Base-by-base conservation (phyloP, 257 asterid genomes). In the Salvia miltiorrhiza region DNA sequence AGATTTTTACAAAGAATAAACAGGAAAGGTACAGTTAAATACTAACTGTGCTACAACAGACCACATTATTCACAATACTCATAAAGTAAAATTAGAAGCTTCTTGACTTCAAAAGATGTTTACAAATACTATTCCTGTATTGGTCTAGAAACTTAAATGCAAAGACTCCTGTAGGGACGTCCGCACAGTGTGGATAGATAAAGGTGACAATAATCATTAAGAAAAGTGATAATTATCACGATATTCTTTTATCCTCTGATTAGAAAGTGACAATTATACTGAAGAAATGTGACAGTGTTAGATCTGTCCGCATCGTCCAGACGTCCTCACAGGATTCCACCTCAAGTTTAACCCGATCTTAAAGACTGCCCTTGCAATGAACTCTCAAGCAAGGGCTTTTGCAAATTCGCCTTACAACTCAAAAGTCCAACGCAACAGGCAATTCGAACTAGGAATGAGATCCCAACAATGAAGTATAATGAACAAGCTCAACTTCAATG, bases 11-110 rank as follows among this genome's bases (percentile, higher is more conserved):
- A 28, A 30, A 49, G 26, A 70, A n/a, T 26, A 47, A 20, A 48
- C 23, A 2, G 28, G 20, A 68, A n/a, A 21, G 55, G 19, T 7
- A 55, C 17, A 26, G 13, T 20, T 20, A 62, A 62, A 26, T 55
- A 57, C 35, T 16, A 59, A 60, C 23, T 9, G 52, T 20, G 48
- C 59, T 35, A 30, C 65, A 69, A 73, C 39, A 39, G 24, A 55
- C 54, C 9, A 69, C 13, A 39, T 41, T n/a, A 63, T 35, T 53
- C 59, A 41, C 3, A 4, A 43, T 37, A 19, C 8, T 17, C 52
- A 47, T 13, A 20, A 35, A 5, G 21, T 11, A 35, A 41, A 19
- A 52, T 28, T 35, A 44, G 37, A 56, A 50, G 44, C 23, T 26
- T 39, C 41, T 52, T n/a, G 12, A 67, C 9, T 8, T 28, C 37